Evolutionary conservation across 768 basidiomycete genomes (phyloP).

Genomic region (Cyathus striatus): DNA sequence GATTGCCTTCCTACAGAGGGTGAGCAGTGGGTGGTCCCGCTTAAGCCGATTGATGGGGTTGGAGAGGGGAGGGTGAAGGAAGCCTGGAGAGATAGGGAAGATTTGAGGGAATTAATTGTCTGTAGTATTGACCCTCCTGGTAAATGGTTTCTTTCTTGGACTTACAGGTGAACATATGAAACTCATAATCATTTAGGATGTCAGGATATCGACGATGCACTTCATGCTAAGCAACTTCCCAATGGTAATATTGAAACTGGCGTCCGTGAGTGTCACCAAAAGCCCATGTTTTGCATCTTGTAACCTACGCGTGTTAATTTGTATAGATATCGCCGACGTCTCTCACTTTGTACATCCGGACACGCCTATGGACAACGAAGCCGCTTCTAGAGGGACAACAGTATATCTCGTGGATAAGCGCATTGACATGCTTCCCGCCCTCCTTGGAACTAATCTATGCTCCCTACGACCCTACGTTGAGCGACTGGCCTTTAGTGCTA

Average conservation of each 20-base stretch:
- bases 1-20: constrained; percentile 89
- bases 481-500: constrained; percentile 88
- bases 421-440: constrained; percentile 93
- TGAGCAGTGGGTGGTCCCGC: constrained; percentile 88
- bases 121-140: constrained; percentile 98
- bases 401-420: constrained; percentile 98
- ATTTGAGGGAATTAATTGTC: constrained; percentile 78
- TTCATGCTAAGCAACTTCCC: constrained; percentile 82
- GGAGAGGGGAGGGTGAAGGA: too few relatives aligned
- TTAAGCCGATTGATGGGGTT: constrained; percentile 58
- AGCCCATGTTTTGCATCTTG: not conserved
- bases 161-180: too few relatives aligned
- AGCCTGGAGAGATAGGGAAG: constrained; percentile 81
- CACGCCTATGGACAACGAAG: constrained; percentile 95
- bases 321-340: constrained; percentile 93
- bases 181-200: constrained; percentile 51
- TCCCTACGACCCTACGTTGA: constrained; percentile 91
- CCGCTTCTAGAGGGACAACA: constrained; percentile 92
- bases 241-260: constrained; percentile 97
- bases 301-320: not conserved
- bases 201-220: constrained; percentile 97
- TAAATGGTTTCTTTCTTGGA: constrained; percentile 21
- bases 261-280: constrained; percentile 72
- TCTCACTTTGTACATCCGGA: constrained; percentile 93
- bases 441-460: constrained; percentile 94